Evolutionary conservation across 306 rosid species (phyloP).

Genomic region (Prunus armeniaca): DNA sequence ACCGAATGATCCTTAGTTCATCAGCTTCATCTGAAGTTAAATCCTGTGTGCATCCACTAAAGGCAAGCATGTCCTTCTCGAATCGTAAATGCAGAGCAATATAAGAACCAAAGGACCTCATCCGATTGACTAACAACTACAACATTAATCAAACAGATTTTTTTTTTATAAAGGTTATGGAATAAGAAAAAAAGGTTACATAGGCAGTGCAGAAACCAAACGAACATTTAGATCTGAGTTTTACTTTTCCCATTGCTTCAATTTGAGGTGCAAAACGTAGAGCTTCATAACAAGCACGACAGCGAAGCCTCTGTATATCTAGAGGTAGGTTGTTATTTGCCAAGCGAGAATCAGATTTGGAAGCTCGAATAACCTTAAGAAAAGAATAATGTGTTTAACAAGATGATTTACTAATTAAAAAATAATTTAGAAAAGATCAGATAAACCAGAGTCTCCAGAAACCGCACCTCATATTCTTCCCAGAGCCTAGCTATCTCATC

Average conservation of each 20-base stretch:
- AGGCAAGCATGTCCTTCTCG: constrained; percentile 98
- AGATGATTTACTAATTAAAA: constrained; percentile 16
- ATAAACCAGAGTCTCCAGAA: constrained; percentile 22
- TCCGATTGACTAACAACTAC: constrained; percentile 76
- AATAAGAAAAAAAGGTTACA: constrained; percentile 12
- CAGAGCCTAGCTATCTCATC: constrained; percentile 73
- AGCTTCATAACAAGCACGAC: constrained; percentile 82
- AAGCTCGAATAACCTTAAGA: constrained; percentile 75
- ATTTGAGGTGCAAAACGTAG: constrained; percentile 80
- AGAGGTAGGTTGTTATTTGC: constrained; percentile 79
- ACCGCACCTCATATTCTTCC: constrained; percentile 56
- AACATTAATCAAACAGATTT: constrained; percentile 17
- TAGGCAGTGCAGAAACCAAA: constrained; percentile 19
- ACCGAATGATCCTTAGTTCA: constrained; percentile 70
- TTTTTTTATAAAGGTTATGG: background rate
- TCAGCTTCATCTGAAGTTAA: constrained; percentile 66
- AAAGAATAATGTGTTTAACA: background rate
- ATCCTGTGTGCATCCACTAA: constrained; percentile 87
- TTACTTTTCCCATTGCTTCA: constrained; percentile 87
- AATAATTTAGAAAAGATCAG: background rate
- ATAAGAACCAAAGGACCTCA: constrained; percentile 81
- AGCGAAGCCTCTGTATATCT: constrained; percentile 87
- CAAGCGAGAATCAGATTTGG: constrained; percentile 85
- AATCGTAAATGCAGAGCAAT: constrained; percentile 87
- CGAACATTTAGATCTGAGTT: constrained; percentile 13